phyloP scores from a whole-genome alignment of 352 stramenopile species.

The Globisporangium nunn region DNA sequence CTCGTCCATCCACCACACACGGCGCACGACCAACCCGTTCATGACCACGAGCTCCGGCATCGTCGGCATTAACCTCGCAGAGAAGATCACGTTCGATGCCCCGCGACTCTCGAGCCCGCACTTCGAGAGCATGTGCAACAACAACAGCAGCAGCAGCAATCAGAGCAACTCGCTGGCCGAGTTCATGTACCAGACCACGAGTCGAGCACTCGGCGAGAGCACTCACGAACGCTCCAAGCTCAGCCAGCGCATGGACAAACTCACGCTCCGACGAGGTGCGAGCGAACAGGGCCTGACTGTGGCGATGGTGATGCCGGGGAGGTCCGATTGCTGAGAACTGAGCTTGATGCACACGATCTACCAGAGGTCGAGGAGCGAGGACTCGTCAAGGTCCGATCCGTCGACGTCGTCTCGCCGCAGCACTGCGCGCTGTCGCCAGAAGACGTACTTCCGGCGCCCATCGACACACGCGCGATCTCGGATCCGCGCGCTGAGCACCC shows the following conservation, averaged over 20 bases:
- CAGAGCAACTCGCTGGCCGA: constrained; percentile 29
- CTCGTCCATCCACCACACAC: constrained; percentile 64
- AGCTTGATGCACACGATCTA: too few relatives aligned
- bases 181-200: constrained; percentile 82
- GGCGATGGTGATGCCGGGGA: too few relatives aligned
- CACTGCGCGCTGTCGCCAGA: constrained; percentile 45
- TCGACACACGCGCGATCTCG: constrained; percentile 61
- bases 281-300: too few relatives aligned
- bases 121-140: constrained; percentile 31
- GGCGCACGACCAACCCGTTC: constrained; percentile 69
- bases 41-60: constrained; percentile 84
- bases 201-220: constrained; percentile 39
- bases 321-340: too few relatives aligned
- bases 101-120: constrained; percentile 26
- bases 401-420: constrained; percentile 49
- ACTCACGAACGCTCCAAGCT: constrained; percentile 40
- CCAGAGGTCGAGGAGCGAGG: constrained; percentile 53
- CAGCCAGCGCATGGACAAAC: constrained; percentile 75
- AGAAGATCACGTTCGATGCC: constrained; percentile 60
- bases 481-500: constrained; percentile 51
- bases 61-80: constrained; percentile 67
- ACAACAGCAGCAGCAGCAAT: background rate
- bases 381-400: constrained; percentile 36
- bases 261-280: constrained; percentile 53
- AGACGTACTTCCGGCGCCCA: constrained; percentile 35